Evolutionary conservation across 1,284 basidiomycete genomes (phyloP).

Genomic region (Fistulina hepatica): DNA sequence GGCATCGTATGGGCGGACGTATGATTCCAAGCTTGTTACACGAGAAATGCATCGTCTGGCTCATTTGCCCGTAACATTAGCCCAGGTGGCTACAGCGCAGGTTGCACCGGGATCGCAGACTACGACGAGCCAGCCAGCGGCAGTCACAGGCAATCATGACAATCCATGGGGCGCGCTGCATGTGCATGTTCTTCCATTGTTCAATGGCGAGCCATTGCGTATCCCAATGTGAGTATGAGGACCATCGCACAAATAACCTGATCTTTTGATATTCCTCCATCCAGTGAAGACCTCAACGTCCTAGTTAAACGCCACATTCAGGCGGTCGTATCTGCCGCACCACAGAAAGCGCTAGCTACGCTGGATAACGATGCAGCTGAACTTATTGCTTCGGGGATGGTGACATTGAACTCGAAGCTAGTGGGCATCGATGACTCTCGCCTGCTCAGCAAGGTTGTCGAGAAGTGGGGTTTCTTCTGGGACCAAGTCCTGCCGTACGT

Average conservation of each 20-base stretch:
- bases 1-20: slow-evolving; percentile 52
- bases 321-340: slow-evolving; percentile 50
- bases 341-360: slow-evolving; percentile 49
- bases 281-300: slow-evolving; percentile 79
- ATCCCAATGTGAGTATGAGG: slow-evolving; percentile 69
- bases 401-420: slow-evolving; percentile 83
- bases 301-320: slow-evolving; percentile 73
- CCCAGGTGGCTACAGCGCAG: slow-evolving; percentile 12
- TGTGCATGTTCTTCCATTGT: slow-evolving; percentile 79
- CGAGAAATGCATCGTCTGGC: slow-evolving; percentile 70
- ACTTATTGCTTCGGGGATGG: slow-evolving; percentile 80
- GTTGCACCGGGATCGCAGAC: too few species aligned
- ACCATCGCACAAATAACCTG: background rate
- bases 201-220: slow-evolving; percentile 85
- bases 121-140: background rate
- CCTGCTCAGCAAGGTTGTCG: slow-evolving; percentile 68
- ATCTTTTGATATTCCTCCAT: slow-evolving; percentile 6
- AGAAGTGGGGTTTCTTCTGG: slow-evolving; percentile 94
- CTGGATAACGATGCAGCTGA: slow-evolving; percentile 78
- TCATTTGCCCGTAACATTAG: slow-evolving; percentile 30
- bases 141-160: slow-evolving; percentile 19
- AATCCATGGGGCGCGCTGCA: slow-evolving; percentile 77
- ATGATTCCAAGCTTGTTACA: slow-evolving; percentile 60
- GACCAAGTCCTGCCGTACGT: slow-evolving; percentile 84
- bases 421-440: slow-evolving; percentile 61